phyloP scores from a whole-genome alignment of 2,329 filamentous ascomycete species.

The Exophiala oligosperma region DNA sequence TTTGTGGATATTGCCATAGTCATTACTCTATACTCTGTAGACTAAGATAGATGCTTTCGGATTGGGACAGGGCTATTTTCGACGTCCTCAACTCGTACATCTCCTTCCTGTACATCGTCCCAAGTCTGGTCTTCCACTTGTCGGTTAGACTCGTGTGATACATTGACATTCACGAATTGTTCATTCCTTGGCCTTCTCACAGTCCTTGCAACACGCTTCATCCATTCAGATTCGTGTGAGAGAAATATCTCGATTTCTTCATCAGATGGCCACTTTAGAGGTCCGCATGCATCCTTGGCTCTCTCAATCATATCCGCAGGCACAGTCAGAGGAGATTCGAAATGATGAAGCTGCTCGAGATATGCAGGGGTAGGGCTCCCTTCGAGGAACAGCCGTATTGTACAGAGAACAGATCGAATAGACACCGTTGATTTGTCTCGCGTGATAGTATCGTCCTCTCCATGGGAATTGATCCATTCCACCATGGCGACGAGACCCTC shows the following conservation, averaged over 20 bases:
- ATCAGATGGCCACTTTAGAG: constrained; percentile 24
- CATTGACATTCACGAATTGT: not conserved
- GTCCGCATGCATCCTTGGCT: constrained; percentile 6
- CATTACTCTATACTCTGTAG: no score
- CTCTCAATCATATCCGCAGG: constrained; percentile 4
- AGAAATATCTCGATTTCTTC: constrained; percentile 14
- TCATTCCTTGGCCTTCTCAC: constrained; percentile 2
- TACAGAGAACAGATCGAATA: constrained; percentile 12
- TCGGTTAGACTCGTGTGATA: not conserved
- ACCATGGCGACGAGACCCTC: constrained; percentile 22
- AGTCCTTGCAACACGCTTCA: constrained; percentile 7
- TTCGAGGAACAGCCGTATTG: constrained; percentile 20
- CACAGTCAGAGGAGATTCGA: constrained; percentile 11
- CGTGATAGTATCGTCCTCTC: no score
- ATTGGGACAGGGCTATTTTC: no score
- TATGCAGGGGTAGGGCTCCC: not conserved
- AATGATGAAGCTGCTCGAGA: not conserved
- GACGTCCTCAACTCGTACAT: no score
- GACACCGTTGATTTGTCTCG: no score
- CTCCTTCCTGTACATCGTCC: not conserved
- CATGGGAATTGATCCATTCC: constrained; percentile 29
- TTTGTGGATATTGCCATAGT: no score
- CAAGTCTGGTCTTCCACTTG: not conserved
- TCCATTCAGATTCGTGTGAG: constrained; percentile 9
- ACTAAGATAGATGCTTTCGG: no score